Evolutionary conservation across 2,329 filamentous ascomycete species (phyloP).

Genomic region (Trichoderma afroharzianum): DNA sequence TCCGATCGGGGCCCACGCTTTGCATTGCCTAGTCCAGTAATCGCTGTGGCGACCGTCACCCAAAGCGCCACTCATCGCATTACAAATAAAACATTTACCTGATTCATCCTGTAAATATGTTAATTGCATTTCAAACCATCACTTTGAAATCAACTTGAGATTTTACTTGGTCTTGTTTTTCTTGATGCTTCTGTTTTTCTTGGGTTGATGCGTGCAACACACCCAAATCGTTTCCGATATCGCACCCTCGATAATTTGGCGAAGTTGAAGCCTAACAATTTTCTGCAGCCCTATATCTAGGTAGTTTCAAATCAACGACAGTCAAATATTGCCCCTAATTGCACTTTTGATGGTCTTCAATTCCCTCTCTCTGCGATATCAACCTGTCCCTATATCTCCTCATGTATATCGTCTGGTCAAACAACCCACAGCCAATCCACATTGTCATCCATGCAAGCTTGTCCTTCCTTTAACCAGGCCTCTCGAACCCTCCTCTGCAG

Average conservation of each 20-base stretch:
- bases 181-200: background rate
- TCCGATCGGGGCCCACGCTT: slow-evolving; percentile 1
- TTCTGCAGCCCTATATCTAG: background rate
- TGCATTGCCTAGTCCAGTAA: background rate
- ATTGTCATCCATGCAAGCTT: background rate
- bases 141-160: background rate
- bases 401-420: background rate
- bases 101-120: background rate
- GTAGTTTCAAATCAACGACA: background rate
- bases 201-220: background rate
- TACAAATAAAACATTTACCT: background rate
- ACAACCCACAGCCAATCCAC: background rate
- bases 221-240: background rate
- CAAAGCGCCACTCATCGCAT: background rate
- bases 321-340: background rate
- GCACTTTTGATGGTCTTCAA: background rate
- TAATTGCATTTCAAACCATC: background rate
- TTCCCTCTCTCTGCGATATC: background rate
- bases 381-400: background rate
- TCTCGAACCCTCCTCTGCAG: background rate
- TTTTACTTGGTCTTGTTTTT: background rate
- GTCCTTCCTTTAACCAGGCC: background rate
- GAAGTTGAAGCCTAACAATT: background rate
- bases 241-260: background rate
- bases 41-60: background rate